phyloP scores from a whole-genome alignment of 129 eudicot genomes.

The Helichrysum umbraculigerum region DNA sequence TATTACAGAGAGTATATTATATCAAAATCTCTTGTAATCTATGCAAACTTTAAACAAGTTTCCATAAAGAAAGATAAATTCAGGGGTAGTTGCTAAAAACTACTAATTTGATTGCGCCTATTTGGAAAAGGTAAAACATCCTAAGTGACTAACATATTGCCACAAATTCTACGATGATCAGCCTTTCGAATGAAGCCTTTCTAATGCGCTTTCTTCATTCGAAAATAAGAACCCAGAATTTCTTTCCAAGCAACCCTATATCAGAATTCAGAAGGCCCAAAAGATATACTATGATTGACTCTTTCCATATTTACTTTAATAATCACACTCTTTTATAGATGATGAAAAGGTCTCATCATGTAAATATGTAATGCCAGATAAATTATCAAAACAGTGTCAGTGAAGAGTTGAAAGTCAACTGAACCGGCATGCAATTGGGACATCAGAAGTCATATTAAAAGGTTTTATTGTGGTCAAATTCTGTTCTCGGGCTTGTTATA shows the following conservation, averaged over 20 bases:
- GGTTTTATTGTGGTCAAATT: not conserved
- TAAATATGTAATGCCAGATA: not conserved
- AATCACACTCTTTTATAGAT: not conserved
- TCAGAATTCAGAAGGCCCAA: not conserved
- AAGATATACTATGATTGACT: slow-evolving; percentile 12
- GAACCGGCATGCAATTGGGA: slow-evolving; percentile 5
- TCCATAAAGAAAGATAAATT: slow-evolving; percentile 5
- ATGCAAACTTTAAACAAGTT: slow-evolving; percentile 13
- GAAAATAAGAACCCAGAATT: slow-evolving; percentile 9
- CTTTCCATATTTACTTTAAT: not conserved
- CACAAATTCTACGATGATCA: not conserved
- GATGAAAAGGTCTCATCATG: slow-evolving; percentile 9
- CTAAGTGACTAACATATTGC: slow-evolving; percentile 2
- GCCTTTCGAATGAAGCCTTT: not conserved
- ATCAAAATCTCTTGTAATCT: not conserved
- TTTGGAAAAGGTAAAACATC: not conserved
- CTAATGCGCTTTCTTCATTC: not conserved
- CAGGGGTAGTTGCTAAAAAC: not conserved
- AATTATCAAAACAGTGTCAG: not conserved
- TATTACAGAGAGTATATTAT: not conserved
- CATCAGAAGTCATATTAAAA: not conserved
- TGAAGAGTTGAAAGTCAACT: slow-evolving; percentile 8
- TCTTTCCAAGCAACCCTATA: slow-evolving; percentile 13
- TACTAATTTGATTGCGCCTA: not conserved
- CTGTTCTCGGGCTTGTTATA: not conserved